These are phyloP conservation scores for Penstemon eatonii DNA, from an alignment of 257 asterid species.

Conservation along the genomic window DNA sequence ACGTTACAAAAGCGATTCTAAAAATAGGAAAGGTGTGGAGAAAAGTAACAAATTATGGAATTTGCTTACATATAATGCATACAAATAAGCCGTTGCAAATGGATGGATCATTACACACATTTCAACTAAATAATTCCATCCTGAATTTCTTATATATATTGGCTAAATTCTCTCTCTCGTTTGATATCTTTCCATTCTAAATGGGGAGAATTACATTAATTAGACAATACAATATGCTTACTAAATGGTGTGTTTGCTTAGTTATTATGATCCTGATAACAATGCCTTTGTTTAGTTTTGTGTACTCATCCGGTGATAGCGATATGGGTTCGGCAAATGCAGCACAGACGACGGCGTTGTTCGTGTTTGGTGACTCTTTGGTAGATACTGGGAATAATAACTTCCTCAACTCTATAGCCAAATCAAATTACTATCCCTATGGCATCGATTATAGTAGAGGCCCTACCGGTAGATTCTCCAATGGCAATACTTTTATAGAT, in stretches of 20 bases:
- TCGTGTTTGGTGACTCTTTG: slow-evolving; percentile 79
- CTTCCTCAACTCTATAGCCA: slow-evolving; percentile 74
- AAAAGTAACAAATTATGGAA: slow-evolving; percentile 27
- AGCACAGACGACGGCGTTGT: slow-evolving; percentile 64
- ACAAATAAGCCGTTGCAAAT: slow-evolving; percentile 28
- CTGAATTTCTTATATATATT: not conserved
- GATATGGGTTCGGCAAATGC: not conserved
- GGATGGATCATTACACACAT: not conserved
- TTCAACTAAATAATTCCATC: not conserved
- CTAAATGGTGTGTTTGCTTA: slow-evolving; percentile 5
- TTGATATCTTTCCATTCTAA: not conserved
- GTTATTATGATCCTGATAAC: not conserved
- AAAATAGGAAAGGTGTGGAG: slow-evolving; percentile 28
- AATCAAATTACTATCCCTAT: slow-evolving; percentile 78
- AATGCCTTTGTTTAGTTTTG: not conserved
- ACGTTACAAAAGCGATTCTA: slow-evolving; percentile 23
- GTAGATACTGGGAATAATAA: slow-evolving; percentile 90
- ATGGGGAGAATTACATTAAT: not conserved
- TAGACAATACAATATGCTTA: not conserved
- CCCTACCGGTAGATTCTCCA: slow-evolving; percentile 74
- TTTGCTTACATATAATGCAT: slow-evolving; percentile 23
- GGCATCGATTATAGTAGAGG: slow-evolving; percentile 63
- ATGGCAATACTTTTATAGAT: slow-evolving; percentile 73
- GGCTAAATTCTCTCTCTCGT: not conserved
- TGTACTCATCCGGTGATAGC: not conserved